A percentile compares a stretch with the other conserved stretches of the same genome.
phyloP scores from a whole-genome alignment of 2,329 filamentous ascomycete genomes.

The Fusarium domesticum region DNA sequence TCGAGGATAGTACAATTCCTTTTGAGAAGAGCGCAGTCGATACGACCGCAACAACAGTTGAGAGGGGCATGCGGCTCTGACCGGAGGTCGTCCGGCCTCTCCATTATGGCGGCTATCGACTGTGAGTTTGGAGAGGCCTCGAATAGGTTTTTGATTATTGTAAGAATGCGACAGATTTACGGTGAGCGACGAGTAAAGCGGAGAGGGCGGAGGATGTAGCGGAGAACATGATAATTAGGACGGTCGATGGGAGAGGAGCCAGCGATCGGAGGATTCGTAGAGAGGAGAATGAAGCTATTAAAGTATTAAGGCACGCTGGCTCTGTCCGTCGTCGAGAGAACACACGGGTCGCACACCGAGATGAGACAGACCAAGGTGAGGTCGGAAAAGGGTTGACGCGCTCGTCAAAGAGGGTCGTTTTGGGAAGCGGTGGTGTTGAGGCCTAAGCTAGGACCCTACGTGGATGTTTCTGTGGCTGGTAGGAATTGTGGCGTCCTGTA shows the following conservation, averaged over 20 bases:
- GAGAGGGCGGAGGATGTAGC: constrained; percentile 5
- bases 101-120: constrained; percentile 21
- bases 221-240: constrained; percentile 22
- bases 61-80: constrained; percentile 35
- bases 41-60: constrained; percentile 81
- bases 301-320: constrained; percentile 8
- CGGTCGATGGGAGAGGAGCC: not conserved
- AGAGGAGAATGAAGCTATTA: not conserved
- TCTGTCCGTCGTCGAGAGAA: not conserved
- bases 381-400: constrained; percentile 6
- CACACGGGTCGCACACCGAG: not conserved
- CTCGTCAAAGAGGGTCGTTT: constrained; percentile 11
- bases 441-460: constrained; percentile 9
- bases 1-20: constrained; percentile 77
- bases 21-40: constrained; percentile 74
- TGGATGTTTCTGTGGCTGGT: constrained; percentile 12
- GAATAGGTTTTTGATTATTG: constrained; percentile 12
- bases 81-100: constrained; percentile 24
- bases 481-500: constrained; percentile 14
- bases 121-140: constrained; percentile 22
- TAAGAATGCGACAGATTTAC: constrained; percentile 7
- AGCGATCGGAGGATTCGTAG: not conserved
- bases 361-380: not conserved
- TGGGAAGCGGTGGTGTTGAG: constrained; percentile 16
- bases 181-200: constrained; percentile 2